phyloP scores from a whole-genome alignment of 441 rosid genomes.

The Geranium incanum region DNA sequence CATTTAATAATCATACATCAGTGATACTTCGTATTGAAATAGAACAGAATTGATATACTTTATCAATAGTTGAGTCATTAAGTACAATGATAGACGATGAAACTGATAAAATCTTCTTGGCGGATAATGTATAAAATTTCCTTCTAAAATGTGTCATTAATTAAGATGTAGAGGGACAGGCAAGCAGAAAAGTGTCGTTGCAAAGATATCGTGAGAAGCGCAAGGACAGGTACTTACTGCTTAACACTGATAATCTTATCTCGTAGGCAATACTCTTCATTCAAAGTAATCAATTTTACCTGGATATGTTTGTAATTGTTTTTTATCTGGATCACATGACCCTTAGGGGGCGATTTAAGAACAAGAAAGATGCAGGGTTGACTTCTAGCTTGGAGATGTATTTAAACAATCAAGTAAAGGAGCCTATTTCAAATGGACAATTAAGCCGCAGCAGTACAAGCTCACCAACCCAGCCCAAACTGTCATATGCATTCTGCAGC shows the following conservation, averaged over 20 bases:
- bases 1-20: neutral
- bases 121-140: neutral
- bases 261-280: neutral
- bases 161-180: conserved; percentile 62
- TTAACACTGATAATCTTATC: neutral
- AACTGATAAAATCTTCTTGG: neutral
- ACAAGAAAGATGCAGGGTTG: conserved; percentile 44
- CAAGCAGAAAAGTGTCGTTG: conserved; percentile 52
- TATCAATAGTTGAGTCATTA: neutral
- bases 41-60: neutral
- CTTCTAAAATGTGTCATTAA: conserved; percentile 21
- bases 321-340: conserved; percentile 13
- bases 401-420: conserved; percentile 41
- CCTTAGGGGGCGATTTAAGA: conserved; percentile 52
- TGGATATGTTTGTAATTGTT: neutral
- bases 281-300: neutral
- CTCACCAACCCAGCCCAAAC: conserved; percentile 39
- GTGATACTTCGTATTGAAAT: no score
- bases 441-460: conserved; percentile 32
- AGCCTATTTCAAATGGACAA: conserved; percentile 44
- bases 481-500: conserved; percentile 24
- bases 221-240: conserved; percentile 56
- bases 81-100: neutral
- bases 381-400: conserved; percentile 48
- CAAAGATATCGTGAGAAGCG: conserved; percentile 74